phyloP scores from a whole-genome alignment of 2,329 filamentous ascomycete genomes.

The Pseudogymnoascus sp. region DNA sequence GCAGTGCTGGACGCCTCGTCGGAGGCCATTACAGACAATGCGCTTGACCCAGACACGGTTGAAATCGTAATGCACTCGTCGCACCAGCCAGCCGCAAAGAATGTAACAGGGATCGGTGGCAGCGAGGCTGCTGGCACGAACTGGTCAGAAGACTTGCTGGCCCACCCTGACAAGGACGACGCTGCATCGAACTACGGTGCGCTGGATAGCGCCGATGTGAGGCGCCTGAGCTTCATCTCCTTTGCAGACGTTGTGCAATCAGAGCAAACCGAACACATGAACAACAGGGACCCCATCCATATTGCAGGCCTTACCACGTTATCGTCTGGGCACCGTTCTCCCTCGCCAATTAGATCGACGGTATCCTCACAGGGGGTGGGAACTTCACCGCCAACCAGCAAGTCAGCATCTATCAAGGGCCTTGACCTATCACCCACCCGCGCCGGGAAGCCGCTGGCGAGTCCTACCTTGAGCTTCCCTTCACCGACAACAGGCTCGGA shows the following conservation, averaged over 20 bases:
- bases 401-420: conserved; percentile 64
- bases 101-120: conserved; percentile 47
- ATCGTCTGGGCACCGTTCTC: conserved; percentile 55
- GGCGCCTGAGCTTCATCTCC: conserved; percentile 86
- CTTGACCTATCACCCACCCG: conserved; percentile 58
- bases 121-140: conserved; percentile 28
- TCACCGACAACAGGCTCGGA: conserved; percentile 52
- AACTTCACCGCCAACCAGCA: conserved; percentile 68
- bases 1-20: conserved; percentile 86
- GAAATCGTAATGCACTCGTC: conserved; percentile 84
- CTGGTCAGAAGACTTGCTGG: conserved; percentile 38
- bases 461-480: conserved; percentile 49
- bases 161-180: conserved; percentile 48
- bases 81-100: conserved; percentile 69
- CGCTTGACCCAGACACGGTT: conserved; percentile 77
- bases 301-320: conserved; percentile 58
- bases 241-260: conserved; percentile 92
- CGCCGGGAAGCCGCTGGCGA: conserved; percentile 50
- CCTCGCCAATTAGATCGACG: conserved; percentile 72
- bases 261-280: conserved; percentile 58
- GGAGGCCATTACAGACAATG: conserved; percentile 79
- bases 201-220: conserved; percentile 68
- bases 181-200: conserved; percentile 67
- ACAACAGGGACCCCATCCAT: conserved; percentile 62
- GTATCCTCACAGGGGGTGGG: conserved; percentile 61